Evolutionary conservation across 192 early-diverging fungal species (phyloP), one percentile per base, ranked within the genome.

Genomic region (Rhizophlyctis rosea): DNA sequence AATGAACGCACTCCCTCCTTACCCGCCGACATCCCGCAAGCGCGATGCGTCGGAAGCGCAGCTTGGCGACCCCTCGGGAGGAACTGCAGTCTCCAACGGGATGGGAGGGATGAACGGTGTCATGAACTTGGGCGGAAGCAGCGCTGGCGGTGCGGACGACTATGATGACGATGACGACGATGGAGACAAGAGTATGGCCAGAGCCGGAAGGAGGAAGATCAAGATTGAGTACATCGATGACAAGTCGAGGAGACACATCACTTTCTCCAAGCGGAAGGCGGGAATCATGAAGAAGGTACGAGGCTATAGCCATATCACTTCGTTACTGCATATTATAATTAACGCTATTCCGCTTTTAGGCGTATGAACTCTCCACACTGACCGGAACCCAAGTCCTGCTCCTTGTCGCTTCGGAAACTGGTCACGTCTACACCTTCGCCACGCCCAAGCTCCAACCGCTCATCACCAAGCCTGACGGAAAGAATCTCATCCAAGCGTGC

Each of bases 211-310:
- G 50, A 83, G 94, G 71, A 95, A 95, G 76, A 94, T 97, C 74
- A 93, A 93, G 73, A 97, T 97, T 69, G 91, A 94, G 67, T 94
- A 90, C 62, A 97, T 97, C 50, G 88, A 92, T 50, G 95, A 95
- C 71, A 94, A 95, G 77, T 87, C 84, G 56, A 76, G 92, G 62
- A 86, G 95, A 50, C 92, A 94, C 70, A 95, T 95, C 63, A 95
- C 95, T 2, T 96, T 98, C 63, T 87, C 84, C 68, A 98, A 98
- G 72, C 84, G 95, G 67, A 95, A 95, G 71, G 90, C 92, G 14
- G 95, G 95, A 47, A 94, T 98, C 65, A 95, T 98, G 95, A 98
- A 98, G 76, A 98, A 98, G 88, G 86, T 87, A 69, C 30, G 27
- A 24, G 36, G 23, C 21, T 11, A 69, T 9, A 9, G 1, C 30